A percentile compares a stretch with the other conserved stretches of the same genome.
Conservation (phyloP, 164 flowering plant species). For the Aristolochia contorta region DNA sequence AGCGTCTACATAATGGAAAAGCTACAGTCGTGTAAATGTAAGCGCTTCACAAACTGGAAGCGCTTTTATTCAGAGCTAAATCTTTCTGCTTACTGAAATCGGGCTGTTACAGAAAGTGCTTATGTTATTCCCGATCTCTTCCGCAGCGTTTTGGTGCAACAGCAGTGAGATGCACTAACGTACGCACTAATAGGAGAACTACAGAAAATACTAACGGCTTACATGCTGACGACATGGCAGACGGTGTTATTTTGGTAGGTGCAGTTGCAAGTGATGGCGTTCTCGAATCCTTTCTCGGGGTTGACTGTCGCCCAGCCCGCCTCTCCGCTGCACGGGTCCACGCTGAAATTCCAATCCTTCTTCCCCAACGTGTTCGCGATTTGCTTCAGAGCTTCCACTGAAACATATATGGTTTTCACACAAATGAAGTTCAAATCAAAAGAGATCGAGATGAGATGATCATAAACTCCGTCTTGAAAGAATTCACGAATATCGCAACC, state of each 20-base stretch:
- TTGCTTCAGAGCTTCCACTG: conserved; percentile 28
- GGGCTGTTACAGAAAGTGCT: too few species aligned
- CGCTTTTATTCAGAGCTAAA: neutral
- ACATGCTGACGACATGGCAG: conserved; percentile 54
- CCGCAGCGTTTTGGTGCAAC: too few species aligned
- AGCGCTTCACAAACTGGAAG: neutral
- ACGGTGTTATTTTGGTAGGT: conserved; percentile 21
- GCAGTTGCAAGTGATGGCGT: conserved; percentile 38
- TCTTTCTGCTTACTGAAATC: too few species aligned
- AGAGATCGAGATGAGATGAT: too few species aligned
- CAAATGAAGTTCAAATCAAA: too few species aligned
- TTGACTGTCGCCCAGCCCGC: conserved; percentile 14
- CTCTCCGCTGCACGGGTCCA: conserved; percentile 38
- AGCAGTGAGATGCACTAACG: too few species aligned
- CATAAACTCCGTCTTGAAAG: too few species aligned
- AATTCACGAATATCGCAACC: too few species aligned
- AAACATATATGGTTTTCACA: neutral
- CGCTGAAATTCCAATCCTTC: conserved; percentile 41
- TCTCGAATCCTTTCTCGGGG: conserved; percentile 2
- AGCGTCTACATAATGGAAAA: too few species aligned
- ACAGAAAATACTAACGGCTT: neutral
- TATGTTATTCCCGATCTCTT: too few species aligned
- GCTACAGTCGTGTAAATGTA: neutral
- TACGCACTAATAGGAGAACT: too few species aligned
- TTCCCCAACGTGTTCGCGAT: conserved; percentile 37